phyloP scores from a whole-genome alignment of 495 filamentous ascomycete genomes.

The Daldinia bambusicola region DNA sequence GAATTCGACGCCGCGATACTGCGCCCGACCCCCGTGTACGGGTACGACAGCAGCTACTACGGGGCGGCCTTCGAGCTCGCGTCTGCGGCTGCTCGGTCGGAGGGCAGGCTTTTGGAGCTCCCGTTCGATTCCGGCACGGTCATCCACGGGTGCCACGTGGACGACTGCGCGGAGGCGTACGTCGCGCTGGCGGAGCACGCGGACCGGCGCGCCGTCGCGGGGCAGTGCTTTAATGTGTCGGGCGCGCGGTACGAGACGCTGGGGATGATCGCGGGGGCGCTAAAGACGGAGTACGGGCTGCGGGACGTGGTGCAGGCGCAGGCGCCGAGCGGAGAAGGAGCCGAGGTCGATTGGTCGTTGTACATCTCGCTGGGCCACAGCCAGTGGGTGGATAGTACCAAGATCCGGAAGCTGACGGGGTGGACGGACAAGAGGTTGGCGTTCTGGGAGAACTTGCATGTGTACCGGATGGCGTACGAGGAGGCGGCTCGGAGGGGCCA shows the following conservation, averaged over 20 bases:
- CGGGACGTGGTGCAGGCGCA: constrained; percentile 31
- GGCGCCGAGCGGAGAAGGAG: not conserved
- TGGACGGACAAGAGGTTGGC: constrained; percentile 53
- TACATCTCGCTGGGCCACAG: constrained; percentile 47
- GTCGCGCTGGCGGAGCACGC: constrained; percentile 50
- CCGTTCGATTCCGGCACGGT: constrained; percentile 49
- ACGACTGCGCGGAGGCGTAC: constrained; percentile 59
- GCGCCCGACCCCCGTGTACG: constrained; percentile 54
- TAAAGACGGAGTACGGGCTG: constrained; percentile 52
- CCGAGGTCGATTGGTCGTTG: constrained; percentile 10
- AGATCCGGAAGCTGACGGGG: constrained; percentile 53
- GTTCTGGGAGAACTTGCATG: constrained; percentile 50
- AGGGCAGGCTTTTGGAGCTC: constrained; percentile 39
- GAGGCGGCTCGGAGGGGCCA: constrained; percentile 44
- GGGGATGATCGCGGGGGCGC: constrained; percentile 44
- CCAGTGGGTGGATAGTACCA: constrained; percentile 56
- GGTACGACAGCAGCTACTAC: constrained; percentile 54
- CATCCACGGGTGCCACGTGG: constrained; percentile 55
- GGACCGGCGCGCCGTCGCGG: constrained; percentile 40
- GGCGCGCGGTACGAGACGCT: constrained; percentile 53
- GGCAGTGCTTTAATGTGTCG: constrained; percentile 56
- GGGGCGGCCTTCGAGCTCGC: constrained; percentile 48
- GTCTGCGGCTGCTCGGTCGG: constrained; percentile 23
- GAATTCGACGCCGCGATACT: constrained; percentile 54
- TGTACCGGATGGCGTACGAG: constrained; percentile 55